Percentiles rank a stretch among this genome's conserved stretches.
Conservation (phyloP, 352 stramenopile species). For the Phytophthora palmivora region DNA sequence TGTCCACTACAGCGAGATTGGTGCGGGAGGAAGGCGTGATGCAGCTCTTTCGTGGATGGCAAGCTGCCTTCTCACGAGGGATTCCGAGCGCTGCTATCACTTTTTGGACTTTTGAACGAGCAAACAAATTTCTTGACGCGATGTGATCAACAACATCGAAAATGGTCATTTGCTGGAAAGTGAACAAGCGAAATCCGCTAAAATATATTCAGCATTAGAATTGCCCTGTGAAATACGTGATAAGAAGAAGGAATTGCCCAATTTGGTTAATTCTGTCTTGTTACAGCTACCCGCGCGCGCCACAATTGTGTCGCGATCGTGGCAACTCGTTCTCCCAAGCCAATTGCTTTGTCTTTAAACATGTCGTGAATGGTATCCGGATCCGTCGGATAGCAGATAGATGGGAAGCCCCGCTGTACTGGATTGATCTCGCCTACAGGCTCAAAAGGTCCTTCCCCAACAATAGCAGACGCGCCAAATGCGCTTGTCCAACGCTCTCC, state of each 20-base stretch:
- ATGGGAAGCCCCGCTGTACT: constrained; percentile 44
- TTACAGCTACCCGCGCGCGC: constrained; percentile 23
- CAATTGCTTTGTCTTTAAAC: constrained; percentile 86
- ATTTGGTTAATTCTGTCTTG: constrained; percentile 25
- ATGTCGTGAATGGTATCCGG: constrained; percentile 69
- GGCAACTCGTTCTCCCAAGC: constrained; percentile 72
- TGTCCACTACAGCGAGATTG: constrained; percentile 45
- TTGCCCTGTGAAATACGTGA: too few relatives aligned
- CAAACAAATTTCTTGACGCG: constrained; percentile 58
- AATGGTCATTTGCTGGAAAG: constrained; percentile 3
- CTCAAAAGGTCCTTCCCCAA: constrained; percentile 79
- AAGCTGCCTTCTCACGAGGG: constrained; percentile 80
- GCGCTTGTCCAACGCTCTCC: constrained; percentile 87
- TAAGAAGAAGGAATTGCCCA: constrained; percentile 12
- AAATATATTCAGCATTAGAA: constrained; percentile 23
- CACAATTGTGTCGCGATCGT: constrained; percentile 51
- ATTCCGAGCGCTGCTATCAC: constrained; percentile 83
- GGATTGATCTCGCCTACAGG: constrained; percentile 18
- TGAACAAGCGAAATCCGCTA: constrained; percentile 1
- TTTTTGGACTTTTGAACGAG: constrained; percentile 81
- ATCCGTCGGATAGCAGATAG: constrained; percentile 63
- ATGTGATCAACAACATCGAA: constrained; percentile 24
- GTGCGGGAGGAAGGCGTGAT: constrained; percentile 61
- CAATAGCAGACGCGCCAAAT: constrained; percentile 84
- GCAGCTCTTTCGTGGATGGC: constrained; percentile 83